Conservation (phyloP, 148 eudicot genomes). For the Tetragonia tetragonoides region DNA sequence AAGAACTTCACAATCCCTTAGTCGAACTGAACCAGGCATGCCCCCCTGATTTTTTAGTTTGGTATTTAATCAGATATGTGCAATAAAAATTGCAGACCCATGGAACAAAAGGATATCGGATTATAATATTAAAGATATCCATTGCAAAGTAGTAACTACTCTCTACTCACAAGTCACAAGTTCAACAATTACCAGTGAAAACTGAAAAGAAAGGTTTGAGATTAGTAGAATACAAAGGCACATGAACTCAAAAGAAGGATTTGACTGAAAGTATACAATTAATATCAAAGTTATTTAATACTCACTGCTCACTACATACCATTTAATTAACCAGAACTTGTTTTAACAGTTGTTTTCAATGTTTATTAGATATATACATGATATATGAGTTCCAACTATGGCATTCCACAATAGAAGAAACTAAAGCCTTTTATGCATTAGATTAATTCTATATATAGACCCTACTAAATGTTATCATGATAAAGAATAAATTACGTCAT, state of each 20-base stretch:
- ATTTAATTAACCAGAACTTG: background rate
- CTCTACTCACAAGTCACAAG: background rate
- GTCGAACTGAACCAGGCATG: constrained; percentile 92
- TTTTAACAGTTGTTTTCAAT: background rate
- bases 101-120: background rate
- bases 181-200: background rate
- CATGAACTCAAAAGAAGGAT: background rate
- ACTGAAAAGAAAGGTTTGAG: too few species aligned
- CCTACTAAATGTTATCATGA: too few species aligned
- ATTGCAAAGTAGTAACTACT: background rate
- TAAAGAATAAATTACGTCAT: too few species aligned
- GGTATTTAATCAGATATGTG: constrained; percentile 10
- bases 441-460: too few species aligned
- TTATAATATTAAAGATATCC: background rate
- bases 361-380: background rate
- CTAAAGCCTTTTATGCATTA: background rate
- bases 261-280: background rate
- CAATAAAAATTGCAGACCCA: background rate
- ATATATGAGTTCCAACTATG: background rate
- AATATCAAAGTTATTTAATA: background rate
- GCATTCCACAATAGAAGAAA: background rate
- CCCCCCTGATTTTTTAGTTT: constrained; percentile 57
- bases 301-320: background rate
- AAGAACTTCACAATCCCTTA: constrained; percentile 78
- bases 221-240: background rate